These are phyloP conservation scores for Tuber umbilicatum DNA, from an alignment of 495 filamentous ascomycete genomes.

Conservation along the genomic window DNA sequence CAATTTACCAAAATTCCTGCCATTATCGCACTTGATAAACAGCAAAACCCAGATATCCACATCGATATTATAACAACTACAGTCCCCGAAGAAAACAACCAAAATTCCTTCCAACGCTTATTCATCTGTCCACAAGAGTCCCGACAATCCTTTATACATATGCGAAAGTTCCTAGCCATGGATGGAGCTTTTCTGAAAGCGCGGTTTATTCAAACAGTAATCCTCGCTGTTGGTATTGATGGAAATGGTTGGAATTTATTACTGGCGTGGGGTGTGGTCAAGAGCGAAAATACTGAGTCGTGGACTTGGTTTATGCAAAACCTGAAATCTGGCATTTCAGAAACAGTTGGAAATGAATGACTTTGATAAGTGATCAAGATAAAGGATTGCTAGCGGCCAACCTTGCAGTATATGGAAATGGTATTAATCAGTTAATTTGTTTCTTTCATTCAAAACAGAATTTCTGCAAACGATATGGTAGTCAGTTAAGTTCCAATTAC, in stretches of 20 bases:
- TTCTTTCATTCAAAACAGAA: conserved; percentile 12
- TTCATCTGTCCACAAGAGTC: conserved; percentile 15
- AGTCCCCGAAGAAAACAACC: not conserved
- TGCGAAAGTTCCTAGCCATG: conserved; percentile 6
- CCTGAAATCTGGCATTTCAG: conserved; percentile 5
- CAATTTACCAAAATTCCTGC: conserved; percentile 6
- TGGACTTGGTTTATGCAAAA: conserved; percentile 21
- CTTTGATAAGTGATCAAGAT: conserved; percentile 10
- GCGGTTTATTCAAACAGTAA: conserved; percentile 14
- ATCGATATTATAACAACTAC: not conserved
- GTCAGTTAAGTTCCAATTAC: conserved; percentile 3
- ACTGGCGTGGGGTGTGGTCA: conserved; percentile 24
- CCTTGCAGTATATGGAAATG: not conserved
- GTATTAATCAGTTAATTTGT: not conserved
- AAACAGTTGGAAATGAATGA: not conserved
- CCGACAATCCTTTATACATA: conserved; percentile 8
- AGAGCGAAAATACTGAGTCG: conserved; percentile 21
- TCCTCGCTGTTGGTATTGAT: conserved; percentile 25
- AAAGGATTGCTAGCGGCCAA: conserved; percentile 15
- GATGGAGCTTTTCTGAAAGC: conserved; percentile 22
- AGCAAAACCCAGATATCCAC: not conserved
- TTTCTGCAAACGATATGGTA: not conserved
- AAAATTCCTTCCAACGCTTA: conserved; percentile 10
- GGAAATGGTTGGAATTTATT: conserved; percentile 21
- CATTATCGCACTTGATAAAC: conserved; percentile 2